Evolutionary conservation across 148 eudicot genomes (phyloP), one percentile per base, ranked within the genome.

Genomic region (Dianthus caryophyllus): DNA sequence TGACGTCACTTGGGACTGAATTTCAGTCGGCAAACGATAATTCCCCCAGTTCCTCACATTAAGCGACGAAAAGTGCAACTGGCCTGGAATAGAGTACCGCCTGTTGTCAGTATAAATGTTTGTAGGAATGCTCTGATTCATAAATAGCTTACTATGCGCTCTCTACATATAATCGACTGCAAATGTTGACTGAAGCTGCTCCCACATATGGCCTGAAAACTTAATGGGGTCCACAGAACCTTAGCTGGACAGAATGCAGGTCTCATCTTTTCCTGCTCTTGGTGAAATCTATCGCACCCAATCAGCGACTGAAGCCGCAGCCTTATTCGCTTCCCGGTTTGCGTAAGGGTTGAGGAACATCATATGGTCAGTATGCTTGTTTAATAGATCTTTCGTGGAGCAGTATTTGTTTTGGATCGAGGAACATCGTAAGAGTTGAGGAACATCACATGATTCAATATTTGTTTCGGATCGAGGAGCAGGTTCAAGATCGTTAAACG

Each of bases 41-140:
- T 41, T 77, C 54, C 77, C 72, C 93, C 93, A 92, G 67, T 84
- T 88, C 70, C 85, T 84, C 64, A 73, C 71, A 66, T 78, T 78
- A 24, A 80, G 74, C 38, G 81, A 24, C 59, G 80, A 61, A 52
- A 84, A 80, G 47, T 77, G 81, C 36, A 85, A 84, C 64, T 77
- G 86, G 56, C 85, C 81, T 18, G 79, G 88, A 60, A 81, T 61
- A 26, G 78, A 12, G 64, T 67, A 81, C 64, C 86, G 52, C 50
- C 47, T 74, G 61, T 71, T 87, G 72, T 82, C 81, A 8, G 96
- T 52, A 75, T 71, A 83, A 49, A 85, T 59, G 64, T 46, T 77
- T 50, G 81, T 88, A 36, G 74, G 89, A 63, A 84, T 72, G 74
- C 74, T 87, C 46, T 73, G 81, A 71, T 80, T 75, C 81, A 78